Conservation (phyloP, 2,329 filamentous ascomycete species). For the Monosporascus cannonballus region DNA sequence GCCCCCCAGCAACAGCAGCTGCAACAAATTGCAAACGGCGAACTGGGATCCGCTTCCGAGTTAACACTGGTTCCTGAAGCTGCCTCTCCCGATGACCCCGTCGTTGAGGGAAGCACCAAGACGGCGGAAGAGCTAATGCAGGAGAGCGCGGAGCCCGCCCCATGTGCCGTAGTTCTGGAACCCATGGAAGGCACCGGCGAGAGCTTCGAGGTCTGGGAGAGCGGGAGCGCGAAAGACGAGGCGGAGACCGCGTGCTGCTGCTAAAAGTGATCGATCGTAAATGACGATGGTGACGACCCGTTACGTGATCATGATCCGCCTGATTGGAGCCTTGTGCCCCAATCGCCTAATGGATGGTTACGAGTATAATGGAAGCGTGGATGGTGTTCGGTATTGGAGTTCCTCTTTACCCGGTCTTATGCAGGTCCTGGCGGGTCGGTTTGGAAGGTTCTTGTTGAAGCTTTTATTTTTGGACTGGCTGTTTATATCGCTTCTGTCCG, state of each 20-base stretch:
- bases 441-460: too few relatives aligned
- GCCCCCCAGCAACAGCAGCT: constrained; percentile 17
- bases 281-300: constrained; percentile 2
- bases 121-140: constrained; percentile 34
- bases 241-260: constrained; percentile 23
- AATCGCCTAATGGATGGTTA: not conserved
- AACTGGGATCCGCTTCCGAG: constrained; percentile 22
- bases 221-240: constrained; percentile 57
- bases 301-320: not conserved
- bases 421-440: too few relatives aligned
- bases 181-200: constrained; percentile 55
- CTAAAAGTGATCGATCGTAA: constrained; percentile 1
- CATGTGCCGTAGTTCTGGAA: constrained; percentile 42
- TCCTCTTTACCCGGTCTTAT: not conserved
- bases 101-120: constrained; percentile 14
- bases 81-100: constrained; percentile 24
- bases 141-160: constrained; percentile 28
- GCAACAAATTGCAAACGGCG: constrained; percentile 7
- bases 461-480: too few relatives aligned
- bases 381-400: not conserved
- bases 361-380: not conserved
- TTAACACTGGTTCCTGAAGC: constrained; percentile 21
- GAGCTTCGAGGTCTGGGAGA: constrained; percentile 66
- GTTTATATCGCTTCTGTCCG: too few relatives aligned
- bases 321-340: not conserved